Evolutionary conservation across 345 rosid genomes (phyloP), one percentile per base, ranked within the genome.

Genomic region (Xanthoceras sorbifolium): DNA sequence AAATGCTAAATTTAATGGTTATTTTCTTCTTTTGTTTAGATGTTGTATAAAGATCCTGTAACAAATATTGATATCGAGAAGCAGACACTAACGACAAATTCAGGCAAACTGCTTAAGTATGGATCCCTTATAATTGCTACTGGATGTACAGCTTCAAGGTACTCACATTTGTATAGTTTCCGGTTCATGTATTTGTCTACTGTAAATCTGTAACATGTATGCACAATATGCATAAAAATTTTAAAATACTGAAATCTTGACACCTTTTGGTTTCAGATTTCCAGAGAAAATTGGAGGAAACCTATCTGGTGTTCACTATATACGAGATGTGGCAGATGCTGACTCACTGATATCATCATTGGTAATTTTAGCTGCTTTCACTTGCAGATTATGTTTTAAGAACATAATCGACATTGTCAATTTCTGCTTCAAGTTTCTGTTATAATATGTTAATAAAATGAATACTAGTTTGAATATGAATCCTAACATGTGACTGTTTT

Each of bases 131-230:
- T 95, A 57, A 79, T 95, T 77, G 97, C 98, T 81, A 93, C 98
- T 50, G 99, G 99, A 50, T 93, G 94, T 85, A 87, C 93, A 17
- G 93, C 98, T 68, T 87, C 99, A 44, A 92, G 99, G 99, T 95
- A 83, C 38, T 38, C 64, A 68, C 59, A 54, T 73, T 59, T 72
- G 17, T 12, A n/a, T 34, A 26, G 18, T 64, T 61, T 29, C 25
- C n/a, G 6, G 10, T 52, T 29, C 32, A 32, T 18, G 31, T 48
- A 29, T 69, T 31, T 66, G 36, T 26, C 22, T 63, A 32, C 72
- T 20, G 22, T 44, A 12, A 59, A 29, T 8, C 62, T 9, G 12
- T n/a, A 57, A 57, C 14, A 57, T 23, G 9, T 29, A 15, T 29
- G 0, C 60, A 52, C 40, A 50, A 31, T 26, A 46, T 31, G 42